phyloP scores from a whole-genome alignment of 2,329 filamentous ascomycete species.

The Colletotrichum brevisporum region DNA sequence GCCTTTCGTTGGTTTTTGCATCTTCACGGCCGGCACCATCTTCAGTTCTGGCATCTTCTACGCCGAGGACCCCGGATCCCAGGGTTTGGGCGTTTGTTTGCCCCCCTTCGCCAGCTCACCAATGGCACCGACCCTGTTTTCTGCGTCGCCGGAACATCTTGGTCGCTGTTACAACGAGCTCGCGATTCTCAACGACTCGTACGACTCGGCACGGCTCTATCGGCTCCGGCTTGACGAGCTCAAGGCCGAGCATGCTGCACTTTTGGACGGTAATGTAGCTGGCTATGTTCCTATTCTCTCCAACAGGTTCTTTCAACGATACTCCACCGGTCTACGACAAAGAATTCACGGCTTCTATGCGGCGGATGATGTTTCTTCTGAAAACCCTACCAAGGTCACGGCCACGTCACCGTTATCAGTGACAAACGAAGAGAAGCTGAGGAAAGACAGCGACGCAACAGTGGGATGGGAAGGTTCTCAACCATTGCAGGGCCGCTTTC shows the following conservation, averaged over 20 bases:
- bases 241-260: conserved; percentile 12
- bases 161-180: conserved; percentile 15
- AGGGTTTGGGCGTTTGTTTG: conserved; percentile 5
- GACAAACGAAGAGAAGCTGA: not conserved
- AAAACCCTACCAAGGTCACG: not conserved
- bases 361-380: not conserved
- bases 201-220: conserved; percentile 13
- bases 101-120: conserved; percentile 27
- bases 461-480: not conserved
- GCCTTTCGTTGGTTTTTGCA: conserved; percentile 26
- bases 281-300: conserved; percentile 10
- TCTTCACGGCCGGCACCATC: conserved; percentile 32
- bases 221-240: conserved; percentile 16
- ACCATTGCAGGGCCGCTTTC: not conserved
- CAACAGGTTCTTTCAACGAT: conserved; percentile 29
- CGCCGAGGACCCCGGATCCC: not conserved
- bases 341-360: conserved; percentile 16
- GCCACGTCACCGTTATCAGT: not conserved
- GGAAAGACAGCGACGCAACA: not conserved
- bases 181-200: conserved; percentile 11
- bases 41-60: conserved; percentile 20
- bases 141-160: conserved; percentile 20
- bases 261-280: not conserved
- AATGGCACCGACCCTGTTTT: conserved; percentile 18
- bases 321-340: conserved; percentile 12